A percentile compares a stretch with the other conserved stretches of the same genome.
Evolutionary conservation across 2,329 filamentous ascomycete species (phyloP).

Genomic region (Pestalotiopsis sp.): DNA sequence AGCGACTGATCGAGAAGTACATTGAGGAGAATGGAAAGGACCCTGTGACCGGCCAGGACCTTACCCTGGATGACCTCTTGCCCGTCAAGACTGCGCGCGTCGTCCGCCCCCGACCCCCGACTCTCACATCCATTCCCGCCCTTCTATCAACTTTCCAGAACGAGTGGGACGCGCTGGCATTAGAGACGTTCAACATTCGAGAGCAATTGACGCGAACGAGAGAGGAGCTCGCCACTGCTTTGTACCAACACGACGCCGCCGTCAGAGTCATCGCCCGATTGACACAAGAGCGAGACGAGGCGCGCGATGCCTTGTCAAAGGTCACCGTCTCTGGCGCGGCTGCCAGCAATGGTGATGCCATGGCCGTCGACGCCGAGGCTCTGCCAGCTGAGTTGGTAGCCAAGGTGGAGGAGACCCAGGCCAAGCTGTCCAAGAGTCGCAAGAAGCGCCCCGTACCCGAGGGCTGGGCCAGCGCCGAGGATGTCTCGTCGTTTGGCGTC

Average conservation of each 20-base stretch:
- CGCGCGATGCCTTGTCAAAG: conserved; percentile 84
- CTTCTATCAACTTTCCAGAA: conserved; percentile 95
- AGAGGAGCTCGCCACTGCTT: conserved; percentile 88
- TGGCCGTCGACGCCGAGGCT: conserved; percentile 86
- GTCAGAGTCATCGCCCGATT: conserved; percentile 90
- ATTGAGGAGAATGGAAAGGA: conserved; percentile 93
- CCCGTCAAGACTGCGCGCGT: conserved; percentile 82
- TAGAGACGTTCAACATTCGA: conserved; percentile 89
- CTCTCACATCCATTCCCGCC: conserved; percentile 93
- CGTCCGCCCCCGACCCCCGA: conserved; percentile 87
- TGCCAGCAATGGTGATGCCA: conserved; percentile 72
- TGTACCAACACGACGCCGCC: conserved; percentile 98
- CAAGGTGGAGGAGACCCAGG: conserved; percentile 79
- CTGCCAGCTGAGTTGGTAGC: conserved; percentile 73
- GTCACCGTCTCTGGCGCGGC: conserved; percentile 73
- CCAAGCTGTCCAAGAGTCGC: conserved; percentile 82
- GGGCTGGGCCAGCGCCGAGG: conserved; percentile 80
- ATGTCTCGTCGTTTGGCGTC: conserved; percentile 57
- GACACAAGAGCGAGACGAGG: conserved; percentile 90
- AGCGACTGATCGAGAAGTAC: conserved; percentile 91
- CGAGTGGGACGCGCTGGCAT: conserved; percentile 93
- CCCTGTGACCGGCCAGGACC: conserved; percentile 84
- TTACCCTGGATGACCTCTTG: conserved; percentile 83
- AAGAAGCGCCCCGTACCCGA: conserved; percentile 87
- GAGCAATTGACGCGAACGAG: conserved; percentile 88